These are phyloP conservation scores for Podila horticola DNA, from an alignment of 192 early-diverging fungal species.

Conservation along the genomic window DNA sequence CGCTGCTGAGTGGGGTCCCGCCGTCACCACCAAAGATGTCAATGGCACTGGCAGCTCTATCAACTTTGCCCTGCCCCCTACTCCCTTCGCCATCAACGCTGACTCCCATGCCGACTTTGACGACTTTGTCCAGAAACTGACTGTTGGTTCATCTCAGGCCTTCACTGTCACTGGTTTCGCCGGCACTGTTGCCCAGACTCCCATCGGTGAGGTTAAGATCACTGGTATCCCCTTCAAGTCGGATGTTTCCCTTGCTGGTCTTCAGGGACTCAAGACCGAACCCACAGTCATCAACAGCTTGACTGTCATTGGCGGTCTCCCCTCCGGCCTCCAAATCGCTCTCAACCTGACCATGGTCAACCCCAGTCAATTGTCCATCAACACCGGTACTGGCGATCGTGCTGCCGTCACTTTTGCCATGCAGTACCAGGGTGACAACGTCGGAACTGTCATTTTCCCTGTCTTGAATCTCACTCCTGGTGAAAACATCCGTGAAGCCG, in stretches of 20 bases:
- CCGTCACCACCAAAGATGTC: conserved; percentile 52
- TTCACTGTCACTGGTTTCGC: conserved; percentile 62
- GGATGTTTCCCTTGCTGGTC: conserved; percentile 58
- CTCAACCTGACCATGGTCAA: conserved; percentile 56
- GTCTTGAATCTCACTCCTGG: conserved; percentile 59
- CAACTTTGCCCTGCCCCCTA: conserved; percentile 58
- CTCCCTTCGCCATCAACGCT: conserved; percentile 55
- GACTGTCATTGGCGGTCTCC: conserved; percentile 60
- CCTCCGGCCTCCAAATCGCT: conserved; percentile 54
- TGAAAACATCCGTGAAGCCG: conserved; percentile 51
- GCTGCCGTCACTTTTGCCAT: conserved; percentile 61
- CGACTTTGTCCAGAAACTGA: conserved; percentile 61
- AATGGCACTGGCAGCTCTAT: conserved; percentile 50
- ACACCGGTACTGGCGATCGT: conserved; percentile 58
- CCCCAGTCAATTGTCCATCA: conserved; percentile 58
- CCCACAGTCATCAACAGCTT: conserved; percentile 63
- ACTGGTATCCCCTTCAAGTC: conserved; percentile 65
- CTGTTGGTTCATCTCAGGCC: conserved; percentile 45
- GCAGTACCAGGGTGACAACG: conserved; percentile 48
- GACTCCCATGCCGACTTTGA: conserved; percentile 61
- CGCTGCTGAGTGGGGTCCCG: conserved; percentile 40
- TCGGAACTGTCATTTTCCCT: conserved; percentile 59
- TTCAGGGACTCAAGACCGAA: conserved; percentile 64
- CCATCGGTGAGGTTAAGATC: conserved; percentile 64
- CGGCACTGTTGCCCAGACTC: conserved; percentile 59